These are phyloP conservation scores for Lasiosphaeris hirsuta DNA, from an alignment of 495 filamentous ascomycete genomes.

Conservation along the genomic window DNA sequence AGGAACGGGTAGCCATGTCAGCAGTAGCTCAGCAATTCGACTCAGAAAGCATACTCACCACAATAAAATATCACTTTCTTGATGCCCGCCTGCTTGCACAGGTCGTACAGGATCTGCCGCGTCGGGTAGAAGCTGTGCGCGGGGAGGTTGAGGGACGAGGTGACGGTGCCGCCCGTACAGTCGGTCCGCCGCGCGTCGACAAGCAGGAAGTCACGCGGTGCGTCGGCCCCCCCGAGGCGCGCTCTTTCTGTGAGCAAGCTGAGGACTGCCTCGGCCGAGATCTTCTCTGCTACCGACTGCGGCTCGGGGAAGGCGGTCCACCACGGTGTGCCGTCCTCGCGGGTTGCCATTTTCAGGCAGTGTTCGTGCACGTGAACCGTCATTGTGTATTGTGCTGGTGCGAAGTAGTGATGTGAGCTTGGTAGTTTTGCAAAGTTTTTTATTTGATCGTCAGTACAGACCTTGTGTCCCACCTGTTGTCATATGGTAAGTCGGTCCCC, in stretches of 20 bases:
- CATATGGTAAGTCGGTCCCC: no score
- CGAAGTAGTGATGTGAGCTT: no score
- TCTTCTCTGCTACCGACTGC: slow-evolving; percentile 7
- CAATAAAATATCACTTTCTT: slow-evolving; percentile 49
- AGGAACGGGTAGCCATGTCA: neutral
- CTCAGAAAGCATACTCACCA: slow-evolving; percentile 28
- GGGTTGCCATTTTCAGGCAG: slow-evolving; percentile 28
- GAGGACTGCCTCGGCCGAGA: slow-evolving; percentile 17
- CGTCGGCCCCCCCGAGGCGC: slow-evolving; percentile 3
- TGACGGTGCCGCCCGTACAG: slow-evolving; percentile 30
- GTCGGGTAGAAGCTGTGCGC: slow-evolving; percentile 48
- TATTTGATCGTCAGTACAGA: no score
- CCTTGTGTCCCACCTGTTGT: no score
- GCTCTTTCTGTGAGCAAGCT: slow-evolving; percentile 14
- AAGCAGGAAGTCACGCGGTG: slow-evolving; percentile 21
- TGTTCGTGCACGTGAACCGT: slow-evolving; percentile 22
- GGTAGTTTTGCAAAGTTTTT: no score
- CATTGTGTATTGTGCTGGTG: slow-evolving; percentile 6
- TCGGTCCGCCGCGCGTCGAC: slow-evolving; percentile 32
- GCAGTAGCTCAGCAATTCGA: neutral
- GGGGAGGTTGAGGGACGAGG: slow-evolving; percentile 42
- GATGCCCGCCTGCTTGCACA: slow-evolving; percentile 43
- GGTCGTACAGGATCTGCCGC: slow-evolving; percentile 32
- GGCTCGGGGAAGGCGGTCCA: slow-evolving; percentile 38
- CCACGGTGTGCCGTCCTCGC: slow-evolving; percentile 39